phyloP scores from a whole-genome alignment of 331 rosid genomes.

The Acacia concinna region DNA sequence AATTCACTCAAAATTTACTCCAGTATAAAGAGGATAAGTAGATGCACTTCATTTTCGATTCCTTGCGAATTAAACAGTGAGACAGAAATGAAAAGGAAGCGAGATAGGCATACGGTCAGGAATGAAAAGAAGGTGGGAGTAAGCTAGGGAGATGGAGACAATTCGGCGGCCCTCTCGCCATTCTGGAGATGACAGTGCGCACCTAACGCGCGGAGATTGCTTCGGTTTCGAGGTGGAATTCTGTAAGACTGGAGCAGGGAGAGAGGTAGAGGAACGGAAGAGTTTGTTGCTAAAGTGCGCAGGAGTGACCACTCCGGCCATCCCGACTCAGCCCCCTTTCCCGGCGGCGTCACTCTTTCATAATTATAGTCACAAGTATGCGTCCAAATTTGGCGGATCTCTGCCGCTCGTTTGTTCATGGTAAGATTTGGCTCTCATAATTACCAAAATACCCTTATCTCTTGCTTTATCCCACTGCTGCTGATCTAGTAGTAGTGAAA shows the following conservation, averaged over 20 bases:
- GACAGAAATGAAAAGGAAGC: background rate
- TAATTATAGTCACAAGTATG: background rate
- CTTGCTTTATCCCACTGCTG: background rate
- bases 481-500: background rate
- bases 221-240: background rate
- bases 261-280: constrained; percentile 13
- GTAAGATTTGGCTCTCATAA: background rate
- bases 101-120: constrained; percentile 48
- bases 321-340: constrained; percentile 27
- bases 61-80: constrained; percentile 2
- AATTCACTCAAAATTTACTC: background rate
- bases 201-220: constrained; percentile 38
- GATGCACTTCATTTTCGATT: constrained; percentile 5
- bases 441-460: background rate
- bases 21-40: no score
- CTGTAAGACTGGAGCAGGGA: background rate
- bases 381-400: background rate
- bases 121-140: constrained; percentile 51
- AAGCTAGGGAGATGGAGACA: constrained; percentile 61
- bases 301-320: constrained; percentile 45
- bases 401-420: background rate
- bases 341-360: background rate
- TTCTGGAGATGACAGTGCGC: constrained; percentile 52
- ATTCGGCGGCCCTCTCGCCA: constrained; percentile 70
- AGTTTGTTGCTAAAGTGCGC: constrained; percentile 49